phyloP scores from a whole-genome alignment of 805 yeast genomes.

The Priceomyces haplophilus region DNA sequence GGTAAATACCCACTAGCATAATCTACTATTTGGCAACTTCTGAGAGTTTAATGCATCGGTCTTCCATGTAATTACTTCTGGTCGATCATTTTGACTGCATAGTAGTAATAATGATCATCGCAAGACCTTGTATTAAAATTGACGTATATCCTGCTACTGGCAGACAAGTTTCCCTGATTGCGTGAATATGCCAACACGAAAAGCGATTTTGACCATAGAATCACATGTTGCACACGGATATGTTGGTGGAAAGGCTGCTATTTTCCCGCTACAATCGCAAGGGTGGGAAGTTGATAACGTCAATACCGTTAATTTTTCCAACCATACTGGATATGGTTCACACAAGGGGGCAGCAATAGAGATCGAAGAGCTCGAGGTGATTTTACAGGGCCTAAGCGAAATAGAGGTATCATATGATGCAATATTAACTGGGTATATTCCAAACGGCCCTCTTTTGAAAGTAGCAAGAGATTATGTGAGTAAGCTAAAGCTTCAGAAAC shows the following conservation, averaged over 20 bases:
- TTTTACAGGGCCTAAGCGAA: constrained; percentile 54
- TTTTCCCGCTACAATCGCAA: constrained; percentile 78
- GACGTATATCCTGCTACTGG: no score
- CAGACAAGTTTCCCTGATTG: no score
- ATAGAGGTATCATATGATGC: constrained; percentile 49
- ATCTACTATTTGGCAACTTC: no score
- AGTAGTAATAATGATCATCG: no score
- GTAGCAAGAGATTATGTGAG: constrained; percentile 31
- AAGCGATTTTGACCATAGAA: constrained; percentile 45
- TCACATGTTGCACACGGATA: constrained; percentile 95
- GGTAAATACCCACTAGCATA: no score
- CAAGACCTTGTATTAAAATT: no score
- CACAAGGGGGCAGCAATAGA: constrained; percentile 57
- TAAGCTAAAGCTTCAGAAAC: constrained; percentile 31
- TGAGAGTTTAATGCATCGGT: no score
- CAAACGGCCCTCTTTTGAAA: constrained; percentile 50
- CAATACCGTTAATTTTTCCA: constrained; percentile 84
- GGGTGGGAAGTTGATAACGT: constrained; percentile 94
- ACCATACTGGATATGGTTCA: constrained; percentile 84
- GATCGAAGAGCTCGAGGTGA: constrained; percentile 43
- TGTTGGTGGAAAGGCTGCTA: constrained; percentile 90
- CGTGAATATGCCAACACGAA: background rate
- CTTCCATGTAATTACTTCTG: no score
- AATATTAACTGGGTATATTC: constrained; percentile 65
- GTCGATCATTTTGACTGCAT: no score